These are phyloP conservation scores for Fusarium proliferatum DNA, from an alignment of 2,329 filamentous ascomycete genomes.

Conservation along the genomic window DNA sequence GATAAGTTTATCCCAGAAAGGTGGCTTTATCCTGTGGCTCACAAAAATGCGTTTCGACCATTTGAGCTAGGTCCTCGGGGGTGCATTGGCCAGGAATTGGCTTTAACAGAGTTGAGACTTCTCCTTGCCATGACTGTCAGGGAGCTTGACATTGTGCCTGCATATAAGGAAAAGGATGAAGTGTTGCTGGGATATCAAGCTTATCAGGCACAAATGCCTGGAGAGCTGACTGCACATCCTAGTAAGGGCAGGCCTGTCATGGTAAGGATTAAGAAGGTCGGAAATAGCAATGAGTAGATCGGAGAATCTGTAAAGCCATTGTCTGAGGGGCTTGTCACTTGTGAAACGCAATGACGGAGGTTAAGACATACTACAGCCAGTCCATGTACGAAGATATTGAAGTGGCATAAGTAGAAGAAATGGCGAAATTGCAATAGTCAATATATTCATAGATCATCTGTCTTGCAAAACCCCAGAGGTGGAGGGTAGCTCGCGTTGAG, in stretches of 20 bases:
- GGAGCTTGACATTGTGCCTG: constrained; percentile 3
- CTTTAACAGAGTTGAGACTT: not conserved
- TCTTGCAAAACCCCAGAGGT: rapidly evolving
- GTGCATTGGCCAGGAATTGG: constrained; percentile 12
- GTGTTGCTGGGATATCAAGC: not conserved
- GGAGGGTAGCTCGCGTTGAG: too few species aligned
- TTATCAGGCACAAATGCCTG: not conserved
- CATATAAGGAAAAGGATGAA: not conserved
- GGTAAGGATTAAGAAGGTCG: not conserved
- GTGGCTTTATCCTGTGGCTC: not conserved
- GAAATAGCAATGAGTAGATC: not conserved
- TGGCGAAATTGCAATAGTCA: not conserved
- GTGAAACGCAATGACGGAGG: too few species aligned
- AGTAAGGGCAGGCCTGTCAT: constrained; percentile 1
- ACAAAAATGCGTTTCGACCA: not conserved
- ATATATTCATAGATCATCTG: not conserved
- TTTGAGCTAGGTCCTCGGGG: not conserved
- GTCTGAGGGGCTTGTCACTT: not conserved
- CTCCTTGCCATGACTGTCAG: not conserved
- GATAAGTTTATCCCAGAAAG: not conserved
- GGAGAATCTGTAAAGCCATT: not conserved
- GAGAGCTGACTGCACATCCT: constrained; percentile 2
- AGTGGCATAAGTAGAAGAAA: too few species aligned
- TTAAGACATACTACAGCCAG: too few species aligned
- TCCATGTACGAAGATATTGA: not conserved